Conservation (phyloP, 192 early-diverging fungal genomes). For the Lobosporangium transversale region DNA sequence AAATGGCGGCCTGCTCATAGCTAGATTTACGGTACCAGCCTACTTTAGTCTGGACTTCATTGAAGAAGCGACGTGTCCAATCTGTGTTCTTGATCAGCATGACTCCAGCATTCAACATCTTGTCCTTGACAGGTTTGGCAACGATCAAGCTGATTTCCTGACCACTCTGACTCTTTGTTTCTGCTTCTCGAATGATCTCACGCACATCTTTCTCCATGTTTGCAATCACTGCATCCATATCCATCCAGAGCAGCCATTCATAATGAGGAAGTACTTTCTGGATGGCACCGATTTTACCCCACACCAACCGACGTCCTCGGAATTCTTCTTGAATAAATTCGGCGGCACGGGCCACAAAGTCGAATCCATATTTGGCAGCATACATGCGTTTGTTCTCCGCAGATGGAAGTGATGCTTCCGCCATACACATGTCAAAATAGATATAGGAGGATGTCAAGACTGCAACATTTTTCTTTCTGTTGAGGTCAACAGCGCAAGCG, state of each 20-base stretch:
- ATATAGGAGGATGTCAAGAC: slow-evolving; percentile 65
- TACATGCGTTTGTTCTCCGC: slow-evolving; percentile 66
- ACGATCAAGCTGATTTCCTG: slow-evolving; percentile 59
- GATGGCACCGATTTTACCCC: slow-evolving; percentile 67
- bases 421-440: slow-evolving; percentile 65
- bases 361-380: slow-evolving; percentile 60
- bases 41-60: slow-evolving; percentile 51
- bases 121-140: slow-evolving; percentile 55
- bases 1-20: slow-evolving; percentile 68
- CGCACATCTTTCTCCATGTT: slow-evolving; percentile 55
- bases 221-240: slow-evolving; percentile 69
- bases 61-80: slow-evolving; percentile 59
- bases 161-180: slow-evolving; percentile 16
- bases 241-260: slow-evolving; percentile 71
- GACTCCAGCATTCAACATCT: slow-evolving; percentile 69
- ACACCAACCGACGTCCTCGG: slow-evolving; percentile 62
- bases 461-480: slow-evolving; percentile 48
- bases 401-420: slow-evolving; percentile 53
- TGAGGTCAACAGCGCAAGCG: slow-evolving; percentile 32
- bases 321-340: slow-evolving; percentile 65
- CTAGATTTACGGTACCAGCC: slow-evolving; percentile 53
- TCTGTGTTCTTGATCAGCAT: slow-evolving; percentile 67
- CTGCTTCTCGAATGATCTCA: slow-evolving; percentile 51
- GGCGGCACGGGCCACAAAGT: slow-evolving; percentile 62
- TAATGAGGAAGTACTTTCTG: slow-evolving; percentile 67